Evolutionary conservation across 495 filamentous ascomycete species (phyloP), one percentile per base, ranked within the genome.

Genomic region (Aspergillus sparsus): DNA sequence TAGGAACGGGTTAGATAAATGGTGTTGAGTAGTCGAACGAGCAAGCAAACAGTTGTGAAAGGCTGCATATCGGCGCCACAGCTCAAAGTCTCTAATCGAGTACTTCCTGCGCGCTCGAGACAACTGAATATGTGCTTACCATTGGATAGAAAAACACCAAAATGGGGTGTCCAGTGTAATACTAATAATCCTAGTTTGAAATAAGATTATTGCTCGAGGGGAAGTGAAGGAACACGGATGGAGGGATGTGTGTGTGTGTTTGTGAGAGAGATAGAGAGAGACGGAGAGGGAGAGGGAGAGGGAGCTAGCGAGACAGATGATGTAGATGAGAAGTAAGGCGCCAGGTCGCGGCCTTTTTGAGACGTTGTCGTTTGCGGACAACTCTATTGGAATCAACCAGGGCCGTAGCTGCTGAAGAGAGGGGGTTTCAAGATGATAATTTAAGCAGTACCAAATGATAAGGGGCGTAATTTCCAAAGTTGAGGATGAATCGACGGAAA

Each of bases 101-200:
- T 49, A 49, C 52, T 33, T 16, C 50, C 18, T 15, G 10, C n/a
- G 5, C 7, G 39, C 7, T 36, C 49, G 21, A 27, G 32, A 12
- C 21, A 44, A 32, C 10, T 18, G 35, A 58, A 39, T 36, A 32
- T 33, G 37, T 44, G 65, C 67, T 32, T 65, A 69, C 67, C 67
- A 69, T 66, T 65, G 54, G 60, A 63, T 39, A 57, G 51, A 33
- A 49, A 49, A 54, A 60, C 12, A 36, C 51, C 35, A 56, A n/a
- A 53, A 42, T 32, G 47, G 16, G 37, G 13, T 34, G 57, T n/a
- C 49, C 32, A 53, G 36, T 21, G 9, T 52, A 13, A 27, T 46
- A 31, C 9, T 52, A 4, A 4, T 33, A 35, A 13, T 27, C n/a
- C 9, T 16, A 47, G 42, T 60, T 6, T 16, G 31, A 15, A 6